A percentile compares a stretch with the other conserved stretches of the same genome.
Conservation (phyloP, 2,329 filamentous ascomycete genomes). For the Alternaria novae-zelandiae region DNA sequence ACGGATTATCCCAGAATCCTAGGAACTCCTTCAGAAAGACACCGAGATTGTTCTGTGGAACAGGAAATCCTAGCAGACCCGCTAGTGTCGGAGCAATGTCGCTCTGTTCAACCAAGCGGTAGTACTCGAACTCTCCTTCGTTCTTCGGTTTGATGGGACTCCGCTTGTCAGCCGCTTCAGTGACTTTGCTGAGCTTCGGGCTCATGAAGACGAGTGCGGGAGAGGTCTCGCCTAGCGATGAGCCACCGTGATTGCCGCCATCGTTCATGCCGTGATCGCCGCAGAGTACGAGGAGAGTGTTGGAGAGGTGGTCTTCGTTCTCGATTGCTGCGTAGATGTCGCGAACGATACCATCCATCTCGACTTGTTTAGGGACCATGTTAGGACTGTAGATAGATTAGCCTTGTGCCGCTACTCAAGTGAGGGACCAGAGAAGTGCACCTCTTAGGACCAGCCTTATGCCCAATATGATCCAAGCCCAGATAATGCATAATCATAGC, state of each 20-base stretch:
- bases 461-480: slow-evolving; percentile 94
- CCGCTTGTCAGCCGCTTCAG: slow-evolving; percentile 34
- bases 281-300: slow-evolving; percentile 82
- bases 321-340: slow-evolving; percentile 79
- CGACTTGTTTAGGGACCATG: slow-evolving; percentile 90
- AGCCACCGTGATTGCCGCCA: slow-evolving; percentile 94
- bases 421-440: slow-evolving; percentile 35
- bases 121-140: slow-evolving; percentile 77
- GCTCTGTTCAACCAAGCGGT: slow-evolving; percentile 86
- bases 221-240: slow-evolving; percentile 91
- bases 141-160: slow-evolving; percentile 64
- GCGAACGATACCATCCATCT: slow-evolving; percentile 87
- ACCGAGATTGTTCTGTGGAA: slow-evolving; percentile 89
- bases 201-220: slow-evolving; percentile 91
- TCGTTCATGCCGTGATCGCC: slow-evolving; percentile 99
- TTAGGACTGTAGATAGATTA: slow-evolving; percentile 65
- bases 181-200: slow-evolving; percentile 73
- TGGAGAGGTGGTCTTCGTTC: slow-evolving; percentile 70
- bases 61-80: slow-evolving; percentile 83
- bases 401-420: neutral
- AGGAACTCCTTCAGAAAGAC: slow-evolving; percentile 83
- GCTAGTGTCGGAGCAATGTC: slow-evolving; percentile 91
- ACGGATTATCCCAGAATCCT: slow-evolving; percentile 70
- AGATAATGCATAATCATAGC: slow-evolving; percentile 95
- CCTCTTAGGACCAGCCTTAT: slow-evolving; percentile 90